These are phyloP conservation scores for Acacia pycnantha DNA, from an alignment of 331 rosid genomes.

Conservation along the genomic window DNA sequence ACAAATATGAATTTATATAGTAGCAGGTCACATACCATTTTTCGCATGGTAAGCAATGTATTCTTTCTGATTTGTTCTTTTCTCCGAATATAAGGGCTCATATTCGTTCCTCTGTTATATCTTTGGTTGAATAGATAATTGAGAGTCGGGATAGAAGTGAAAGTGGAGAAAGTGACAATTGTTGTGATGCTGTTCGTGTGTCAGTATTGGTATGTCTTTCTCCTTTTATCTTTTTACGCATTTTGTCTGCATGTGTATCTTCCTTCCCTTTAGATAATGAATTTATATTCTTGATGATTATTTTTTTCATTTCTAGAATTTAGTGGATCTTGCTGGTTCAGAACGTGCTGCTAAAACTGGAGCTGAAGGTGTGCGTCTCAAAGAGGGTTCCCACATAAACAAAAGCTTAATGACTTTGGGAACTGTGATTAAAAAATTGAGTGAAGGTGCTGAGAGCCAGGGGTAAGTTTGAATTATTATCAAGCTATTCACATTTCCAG, in stretches of 20 bases:
- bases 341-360: slow-evolving; percentile 99
- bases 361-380: slow-evolving; percentile 93
- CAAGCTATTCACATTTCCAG: slow-evolving; percentile 20
- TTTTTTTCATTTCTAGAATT: slow-evolving; percentile 58
- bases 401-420: slow-evolving; percentile 96
- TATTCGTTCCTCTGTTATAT: slow-evolving; percentile 22
- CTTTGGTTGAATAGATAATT: slow-evolving; percentile 53
- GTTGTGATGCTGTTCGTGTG: slow-evolving; percentile 93
- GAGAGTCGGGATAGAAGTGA: slow-evolving; percentile 75
- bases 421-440: slow-evolving; percentile 92
- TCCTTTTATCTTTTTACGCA: background rate
- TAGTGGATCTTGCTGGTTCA: slow-evolving; percentile 99
- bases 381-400: slow-evolving; percentile 97
- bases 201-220: slow-evolving; percentile 79
- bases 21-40: slow-evolving; percentile 96
- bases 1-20: slow-evolving; percentile 94
- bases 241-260: background rate
- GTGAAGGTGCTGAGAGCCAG: slow-evolving; percentile 98
- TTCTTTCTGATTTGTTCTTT: slow-evolving; percentile 7
- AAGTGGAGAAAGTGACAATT: slow-evolving; percentile 53
- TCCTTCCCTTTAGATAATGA: background rate
- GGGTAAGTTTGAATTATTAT: slow-evolving; percentile 61
- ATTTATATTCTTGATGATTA: background rate
- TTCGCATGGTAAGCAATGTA: slow-evolving; percentile 77
- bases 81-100: background rate